phyloP scores from a whole-genome alignment of 75 land plant genomes.

The Sequoia sempervirens region DNA sequence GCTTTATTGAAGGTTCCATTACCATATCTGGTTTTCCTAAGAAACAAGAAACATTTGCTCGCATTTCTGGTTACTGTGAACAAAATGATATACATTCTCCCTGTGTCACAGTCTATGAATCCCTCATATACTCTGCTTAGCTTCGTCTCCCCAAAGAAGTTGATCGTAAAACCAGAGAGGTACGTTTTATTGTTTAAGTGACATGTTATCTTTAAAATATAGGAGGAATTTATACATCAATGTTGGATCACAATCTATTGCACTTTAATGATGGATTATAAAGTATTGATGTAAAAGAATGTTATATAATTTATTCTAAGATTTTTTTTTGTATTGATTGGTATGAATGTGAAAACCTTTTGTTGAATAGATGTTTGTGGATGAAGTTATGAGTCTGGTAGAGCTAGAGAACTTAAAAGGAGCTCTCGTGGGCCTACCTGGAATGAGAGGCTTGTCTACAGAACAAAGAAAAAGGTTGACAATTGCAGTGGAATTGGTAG shows the following conservation, averaged over 20 bases:
- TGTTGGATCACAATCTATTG: neutral
- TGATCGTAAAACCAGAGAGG: slow-evolving; percentile 42
- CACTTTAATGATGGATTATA: neutral
- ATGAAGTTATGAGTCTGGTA: slow-evolving; percentile 81
- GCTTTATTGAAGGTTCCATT: slow-evolving; percentile 58
- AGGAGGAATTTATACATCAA: neutral
- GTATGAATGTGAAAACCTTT: neutral
- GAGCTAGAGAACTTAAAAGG: slow-evolving; percentile 51
- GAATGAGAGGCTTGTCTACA: slow-evolving; percentile 69
- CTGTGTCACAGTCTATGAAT: slow-evolving; percentile 67
- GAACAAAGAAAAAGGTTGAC: slow-evolving; percentile 81
- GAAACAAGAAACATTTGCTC: slow-evolving; percentile 76
- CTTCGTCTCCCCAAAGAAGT: slow-evolving; percentile 59
- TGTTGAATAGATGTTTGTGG: slow-evolving; percentile 64
- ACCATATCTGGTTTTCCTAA: slow-evolving; percentile 69
- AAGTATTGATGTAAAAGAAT: too few relatives aligned
- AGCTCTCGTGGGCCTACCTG: slow-evolving; percentile 77
- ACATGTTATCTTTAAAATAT: too few relatives aligned
- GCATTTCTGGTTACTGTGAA: slow-evolving; percentile 72
- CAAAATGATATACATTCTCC: slow-evolving; percentile 82
- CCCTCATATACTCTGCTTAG: slow-evolving; percentile 67
- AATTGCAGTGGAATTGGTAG: slow-evolving; percentile 71
- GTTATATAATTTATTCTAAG: neutral
- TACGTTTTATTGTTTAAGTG: neutral
- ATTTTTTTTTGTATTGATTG: neutral